Percentiles rank a stretch among this genome's conserved stretches.
phyloP scores from a whole-genome alignment of 2,329 filamentous ascomycete species.

The Xylogone sp. region DNA sequence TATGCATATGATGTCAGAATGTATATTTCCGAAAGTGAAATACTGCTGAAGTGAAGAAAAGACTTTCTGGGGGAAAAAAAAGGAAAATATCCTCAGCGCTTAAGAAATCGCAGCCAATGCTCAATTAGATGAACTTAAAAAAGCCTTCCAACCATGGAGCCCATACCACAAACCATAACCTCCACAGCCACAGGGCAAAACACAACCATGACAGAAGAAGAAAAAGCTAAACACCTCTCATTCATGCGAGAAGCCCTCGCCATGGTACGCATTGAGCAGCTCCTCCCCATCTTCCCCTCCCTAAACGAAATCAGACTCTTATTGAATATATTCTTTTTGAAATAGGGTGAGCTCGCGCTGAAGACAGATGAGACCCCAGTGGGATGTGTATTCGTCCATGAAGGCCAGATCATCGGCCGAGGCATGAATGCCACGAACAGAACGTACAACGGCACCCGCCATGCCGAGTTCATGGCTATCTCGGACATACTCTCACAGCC shows the following conservation, averaged over 20 bases:
- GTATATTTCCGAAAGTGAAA: too few relatives aligned
- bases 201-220: constrained; percentile 8
- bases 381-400: constrained; percentile 86
- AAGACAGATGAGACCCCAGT: constrained; percentile 89
- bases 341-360: constrained; percentile 79
- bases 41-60: too few relatives aligned
- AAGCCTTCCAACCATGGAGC: background rate
- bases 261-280: constrained; percentile 71
- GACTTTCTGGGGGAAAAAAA: too few relatives aligned
- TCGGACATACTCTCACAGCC: constrained; percentile 51
- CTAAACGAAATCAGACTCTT: background rate
- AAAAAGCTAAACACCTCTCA: constrained; percentile 36
- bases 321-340: constrained; percentile 14
- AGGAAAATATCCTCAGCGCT: too few relatives aligned
- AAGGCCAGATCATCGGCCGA: constrained; percentile 73
- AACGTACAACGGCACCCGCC: constrained; percentile 84
- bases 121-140: too few relatives aligned
- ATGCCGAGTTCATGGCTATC: constrained; percentile 93
- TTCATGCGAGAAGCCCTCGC: constrained; percentile 85
- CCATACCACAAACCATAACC: background rate
- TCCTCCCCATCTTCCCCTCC: too few relatives aligned
- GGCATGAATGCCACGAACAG: constrained; percentile 98
- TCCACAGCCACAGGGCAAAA: background rate
- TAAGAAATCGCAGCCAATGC: too few relatives aligned
- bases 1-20: too few relatives aligned